Conservation (phyloP, 495 filamentous ascomycete species). For the Poronia punctata region DNA sequence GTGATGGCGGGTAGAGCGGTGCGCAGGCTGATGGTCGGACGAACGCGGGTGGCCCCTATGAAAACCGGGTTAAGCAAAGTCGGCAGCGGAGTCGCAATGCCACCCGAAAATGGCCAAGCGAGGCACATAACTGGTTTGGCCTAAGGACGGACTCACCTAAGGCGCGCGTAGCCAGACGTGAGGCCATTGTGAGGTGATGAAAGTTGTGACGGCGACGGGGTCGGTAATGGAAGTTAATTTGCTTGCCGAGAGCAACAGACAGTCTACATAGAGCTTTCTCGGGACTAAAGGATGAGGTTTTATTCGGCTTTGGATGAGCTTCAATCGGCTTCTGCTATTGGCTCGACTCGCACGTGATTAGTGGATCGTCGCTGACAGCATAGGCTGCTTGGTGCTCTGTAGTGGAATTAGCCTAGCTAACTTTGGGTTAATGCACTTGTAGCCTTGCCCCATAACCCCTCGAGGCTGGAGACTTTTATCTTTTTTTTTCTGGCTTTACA, state of each 20-base stretch:
- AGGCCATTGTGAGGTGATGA: constrained; percentile 74
- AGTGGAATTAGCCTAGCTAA: not conserved
- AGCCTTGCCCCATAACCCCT: constrained; percentile 3
- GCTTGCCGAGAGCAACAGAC: constrained; percentile 21
- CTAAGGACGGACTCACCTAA: constrained; percentile 59
- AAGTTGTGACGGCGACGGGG: constrained; percentile 14
- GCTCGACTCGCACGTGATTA: constrained; percentile 23
- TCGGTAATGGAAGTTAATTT: constrained; percentile 35
- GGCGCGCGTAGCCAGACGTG: constrained; percentile 85
- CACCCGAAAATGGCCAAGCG: constrained; percentile 12
- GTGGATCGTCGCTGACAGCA: not conserved
- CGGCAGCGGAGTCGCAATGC: too few species aligned
- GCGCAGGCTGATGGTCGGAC: constrained; percentile 62
- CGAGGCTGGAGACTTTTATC: constrained; percentile 5
- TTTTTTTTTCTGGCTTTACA: not conserved
- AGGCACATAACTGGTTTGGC: not conserved
- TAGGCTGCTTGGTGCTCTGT: not conserved
- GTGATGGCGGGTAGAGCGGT: constrained; percentile 59
- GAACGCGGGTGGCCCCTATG: constrained; percentile 82
- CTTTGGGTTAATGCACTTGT: too few species aligned
- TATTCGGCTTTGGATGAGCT: constrained; percentile 30
- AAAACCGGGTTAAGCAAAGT: constrained; percentile 18
- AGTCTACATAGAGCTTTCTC: constrained; percentile 28
- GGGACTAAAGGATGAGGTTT: constrained; percentile 43
- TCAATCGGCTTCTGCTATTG: constrained; percentile 21